Evolutionary conservation across 345 rosid species (phyloP).

Genomic region (Combretum micranthum): DNA sequence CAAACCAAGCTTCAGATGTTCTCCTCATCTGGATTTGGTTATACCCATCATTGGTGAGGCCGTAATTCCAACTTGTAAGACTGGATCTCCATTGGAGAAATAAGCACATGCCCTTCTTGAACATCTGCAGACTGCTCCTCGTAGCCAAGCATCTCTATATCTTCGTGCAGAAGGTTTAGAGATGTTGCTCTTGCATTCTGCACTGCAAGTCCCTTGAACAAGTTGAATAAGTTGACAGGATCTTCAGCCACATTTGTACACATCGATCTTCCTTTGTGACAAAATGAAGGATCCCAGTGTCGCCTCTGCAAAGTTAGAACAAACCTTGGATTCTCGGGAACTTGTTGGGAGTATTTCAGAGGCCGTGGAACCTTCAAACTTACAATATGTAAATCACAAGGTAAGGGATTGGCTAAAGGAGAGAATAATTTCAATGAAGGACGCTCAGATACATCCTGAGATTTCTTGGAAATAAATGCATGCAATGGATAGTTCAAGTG

Average conservation of each 20-base stretch:
- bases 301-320: constrained; percentile 63
- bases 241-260: constrained; percentile 59
- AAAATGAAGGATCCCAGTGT: constrained; percentile 71
- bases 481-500: constrained; percentile 82
- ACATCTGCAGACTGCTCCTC: constrained; percentile 44
- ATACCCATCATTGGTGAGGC: constrained; percentile 26
- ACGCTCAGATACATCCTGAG: constrained; percentile 54
- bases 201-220: constrained; percentile 71
- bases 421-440: constrained; percentile 48
- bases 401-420: constrained; percentile 63
- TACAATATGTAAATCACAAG: constrained; percentile 88
- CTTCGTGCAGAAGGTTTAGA: constrained; percentile 84
- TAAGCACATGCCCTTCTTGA: constrained; percentile 52
- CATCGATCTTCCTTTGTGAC: constrained; percentile 48
- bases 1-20: neutral
- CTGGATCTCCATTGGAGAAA: constrained; percentile 92
- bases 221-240: constrained; percentile 53
- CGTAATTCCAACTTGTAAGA: constrained; percentile 84
- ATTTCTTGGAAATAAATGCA: constrained; percentile 68
- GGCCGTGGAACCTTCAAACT: constrained; percentile 82
- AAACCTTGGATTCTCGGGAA: constrained; percentile 49
- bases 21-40: neutral
- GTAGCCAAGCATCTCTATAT: constrained; percentile 66
- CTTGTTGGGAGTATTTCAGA: constrained; percentile 52
- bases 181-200: constrained; percentile 65